phyloP scores from a whole-genome alignment of 192 early-diverging fungal genomes.

The Gaertneriomyces semiglobifer region DNA sequence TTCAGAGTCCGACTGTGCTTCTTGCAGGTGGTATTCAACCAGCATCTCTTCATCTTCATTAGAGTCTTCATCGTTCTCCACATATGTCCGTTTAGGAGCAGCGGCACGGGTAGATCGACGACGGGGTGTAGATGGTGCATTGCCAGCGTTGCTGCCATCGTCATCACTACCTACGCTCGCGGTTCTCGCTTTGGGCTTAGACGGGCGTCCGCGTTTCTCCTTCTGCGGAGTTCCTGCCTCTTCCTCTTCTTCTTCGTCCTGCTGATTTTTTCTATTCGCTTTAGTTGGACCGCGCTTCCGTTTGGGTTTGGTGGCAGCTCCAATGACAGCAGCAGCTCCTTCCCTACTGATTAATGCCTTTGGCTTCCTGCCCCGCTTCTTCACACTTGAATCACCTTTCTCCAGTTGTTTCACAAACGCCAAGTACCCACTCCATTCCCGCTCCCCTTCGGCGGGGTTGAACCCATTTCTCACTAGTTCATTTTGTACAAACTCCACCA shows the following conservation, averaged over 20 bases:
- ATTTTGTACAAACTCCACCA: slow-evolving; percentile 33
- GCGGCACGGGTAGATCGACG: slow-evolving; percentile 27
- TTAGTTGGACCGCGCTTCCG: neutral
- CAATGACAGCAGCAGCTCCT: neutral
- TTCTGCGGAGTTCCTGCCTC: slow-evolving; percentile 10
- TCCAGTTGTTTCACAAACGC: slow-evolving; percentile 36
- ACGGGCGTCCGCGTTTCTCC: neutral
- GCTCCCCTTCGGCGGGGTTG: slow-evolving; percentile 35
- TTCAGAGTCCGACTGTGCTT: slow-evolving; percentile 7
- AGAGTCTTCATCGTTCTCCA: slow-evolving; percentile 29
- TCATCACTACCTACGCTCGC: slow-evolving; percentile 13
- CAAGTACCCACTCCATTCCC: slow-evolving; percentile 38
- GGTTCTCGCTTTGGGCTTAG: neutral
- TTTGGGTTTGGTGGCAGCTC: slow-evolving; percentile 13
- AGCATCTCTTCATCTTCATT: slow-evolving; percentile 20
- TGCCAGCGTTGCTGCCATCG: slow-evolving; percentile 20
- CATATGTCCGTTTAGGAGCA: slow-evolving; percentile 5
- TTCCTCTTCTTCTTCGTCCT: slow-evolving; percentile 7
- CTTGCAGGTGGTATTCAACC: slow-evolving; percentile 5
- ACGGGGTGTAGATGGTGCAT: slow-evolving; percentile 4
- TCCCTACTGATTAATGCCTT: slow-evolving; percentile 16
- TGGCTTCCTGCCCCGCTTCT: slow-evolving; percentile 19
- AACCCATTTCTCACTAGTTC: slow-evolving; percentile 22
- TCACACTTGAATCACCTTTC: slow-evolving; percentile 37
- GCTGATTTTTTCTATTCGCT: slow-evolving; percentile 7